Evolutionary conservation across 306 rosid species (phyloP), one percentile per base, ranked within the genome.

Genomic region (Rubus idaeus): DNA sequence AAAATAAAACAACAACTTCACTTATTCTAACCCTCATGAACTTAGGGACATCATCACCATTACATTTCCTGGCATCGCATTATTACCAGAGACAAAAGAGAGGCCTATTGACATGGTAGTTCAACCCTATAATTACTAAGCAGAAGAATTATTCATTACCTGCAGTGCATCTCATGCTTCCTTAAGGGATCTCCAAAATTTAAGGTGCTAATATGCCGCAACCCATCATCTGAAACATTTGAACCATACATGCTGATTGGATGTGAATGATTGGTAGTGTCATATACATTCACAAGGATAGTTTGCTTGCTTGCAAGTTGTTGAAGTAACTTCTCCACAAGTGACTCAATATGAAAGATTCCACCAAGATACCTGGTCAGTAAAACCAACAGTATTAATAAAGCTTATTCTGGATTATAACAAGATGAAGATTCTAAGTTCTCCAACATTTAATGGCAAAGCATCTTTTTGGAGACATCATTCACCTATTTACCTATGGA

Each of bases 251-350:
- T 95, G 80, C 90, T 83, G 84, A 92, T 92, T 50, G 97, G 94
- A n/a, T 88, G 84, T 4, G 90, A 88, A 56, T 75, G 84, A 83
- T 92, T 95, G 45, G 97, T 89, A 26, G 92, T 95, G 76, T 95
- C 99, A 82, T 90, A 95, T 68, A 95, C 99, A 80, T 91, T 87
- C 66, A 95, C 97, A 61, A 95, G 85, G 68, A 95, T 93, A 5
- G 87, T 90, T 86, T 92, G 97, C 90, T 95, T 92, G 96, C 99
- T 92, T 55, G 99, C 94, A 57, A 95, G 98, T 79, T 92, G 98
- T 42, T 95, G 99, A 75, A 92, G 97, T 78, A 95, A 86, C 81
- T 95, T 95, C 86, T 95, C 99, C 81, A 95, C 97, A 35, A 95
- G 91, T 35, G 97, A 95, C 88, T 92, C 97, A 10, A 95, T 83